Evolutionary conservation across 78 protist genomes (phyloP).

Genomic region (Polysphondylium violaceum): DNA sequence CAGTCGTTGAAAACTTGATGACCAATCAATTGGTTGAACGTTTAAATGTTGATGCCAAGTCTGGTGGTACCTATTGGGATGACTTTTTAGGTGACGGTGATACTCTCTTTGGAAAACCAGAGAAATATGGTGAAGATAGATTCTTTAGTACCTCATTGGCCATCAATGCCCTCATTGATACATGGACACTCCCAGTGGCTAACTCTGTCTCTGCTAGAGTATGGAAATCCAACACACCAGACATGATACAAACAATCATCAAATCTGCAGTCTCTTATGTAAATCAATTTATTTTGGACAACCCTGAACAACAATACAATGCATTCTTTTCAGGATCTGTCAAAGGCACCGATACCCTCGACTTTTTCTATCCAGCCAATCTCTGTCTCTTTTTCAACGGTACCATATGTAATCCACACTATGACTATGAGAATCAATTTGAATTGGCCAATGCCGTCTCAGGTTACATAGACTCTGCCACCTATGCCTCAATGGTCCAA

Average conservation of each 20-base stretch:
- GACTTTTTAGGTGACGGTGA: slow-evolving; percentile 47
- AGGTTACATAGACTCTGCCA: not conserved
- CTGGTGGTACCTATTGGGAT: slow-evolving; percentile 7
- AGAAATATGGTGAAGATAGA: slow-evolving; percentile 25
- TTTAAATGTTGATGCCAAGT: not conserved
- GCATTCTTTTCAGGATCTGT: slow-evolving; percentile 21
- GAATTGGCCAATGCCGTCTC: not conserved
- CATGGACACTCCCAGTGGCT: slow-evolving; percentile 18
- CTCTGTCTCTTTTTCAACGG: slow-evolving; percentile 1
- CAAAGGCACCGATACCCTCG: not conserved
- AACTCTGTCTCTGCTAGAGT: not conserved
- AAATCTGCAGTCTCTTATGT: not conserved
- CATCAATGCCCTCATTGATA: slow-evolving; percentile 13
- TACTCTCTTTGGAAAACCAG: not conserved
- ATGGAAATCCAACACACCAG: slow-evolving; percentile 15
- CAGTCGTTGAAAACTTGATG: not conserved
- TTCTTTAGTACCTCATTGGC: slow-evolving; percentile 17
- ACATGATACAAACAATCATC: not conserved
- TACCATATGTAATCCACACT: not conserved
- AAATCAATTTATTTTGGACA: not conserved
- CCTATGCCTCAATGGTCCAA: not conserved
- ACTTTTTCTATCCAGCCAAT: slow-evolving; percentile 14
- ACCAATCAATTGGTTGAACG: not conserved
- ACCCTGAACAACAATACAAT: not conserved
- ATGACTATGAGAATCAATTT: not conserved